phyloP scores from a whole-genome alignment of 1,139 yeast species.

The Oligophagozyma castellii region DNA sequence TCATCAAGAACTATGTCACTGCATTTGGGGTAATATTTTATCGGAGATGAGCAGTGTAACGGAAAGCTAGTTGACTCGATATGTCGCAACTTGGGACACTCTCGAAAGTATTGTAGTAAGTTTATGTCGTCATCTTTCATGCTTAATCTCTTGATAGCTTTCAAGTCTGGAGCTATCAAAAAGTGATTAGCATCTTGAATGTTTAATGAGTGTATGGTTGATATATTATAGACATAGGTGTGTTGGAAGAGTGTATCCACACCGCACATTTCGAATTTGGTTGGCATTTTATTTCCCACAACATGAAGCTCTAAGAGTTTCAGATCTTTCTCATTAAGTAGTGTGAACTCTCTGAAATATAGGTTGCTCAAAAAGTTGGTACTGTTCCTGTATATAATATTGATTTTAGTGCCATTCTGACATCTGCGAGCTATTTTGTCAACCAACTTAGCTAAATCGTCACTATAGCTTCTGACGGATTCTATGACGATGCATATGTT shows the following conservation, averaged over 20 bases:
- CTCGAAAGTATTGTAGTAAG: slow-evolving; percentile 6
- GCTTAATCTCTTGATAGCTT: slow-evolving; percentile 10
- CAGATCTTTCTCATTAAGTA: slow-evolving; percentile 4
- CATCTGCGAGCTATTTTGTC: slow-evolving; percentile 8
- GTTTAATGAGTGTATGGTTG: slow-evolving; percentile 12
- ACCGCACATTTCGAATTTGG: slow-evolving; percentile 11
- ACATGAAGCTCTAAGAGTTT: slow-evolving; percentile 16
- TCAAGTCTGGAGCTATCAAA: slow-evolving; percentile 10
- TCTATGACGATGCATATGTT: slow-evolving; percentile 7
- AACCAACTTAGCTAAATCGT: slow-evolving; percentile 6
- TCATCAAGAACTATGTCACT: slow-evolving; percentile 12
- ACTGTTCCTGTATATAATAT: slow-evolving; percentile 14
- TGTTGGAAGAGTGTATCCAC: slow-evolving; percentile 14
- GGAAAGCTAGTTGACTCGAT: slow-evolving; percentile 15
- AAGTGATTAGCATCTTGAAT: slow-evolving; percentile 7
- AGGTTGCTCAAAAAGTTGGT: slow-evolving; percentile 16
- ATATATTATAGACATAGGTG: slow-evolving; percentile 13
- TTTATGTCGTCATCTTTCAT: slow-evolving; percentile 3
- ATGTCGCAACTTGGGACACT: slow-evolving; percentile 9
- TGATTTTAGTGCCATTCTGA: slow-evolving; percentile 8
- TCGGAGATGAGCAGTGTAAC: slow-evolving; percentile 1
- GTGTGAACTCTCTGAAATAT: slow-evolving; percentile 14
- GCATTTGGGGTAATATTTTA: slow-evolving; percentile 11
- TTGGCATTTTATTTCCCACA: slow-evolving; percentile 7
- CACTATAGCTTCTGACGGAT: slow-evolving; percentile 9